Evolutionary conservation across 1,284 basidiomycete genomes (phyloP).

Genomic region (Caloboletus inedulis): DNA sequence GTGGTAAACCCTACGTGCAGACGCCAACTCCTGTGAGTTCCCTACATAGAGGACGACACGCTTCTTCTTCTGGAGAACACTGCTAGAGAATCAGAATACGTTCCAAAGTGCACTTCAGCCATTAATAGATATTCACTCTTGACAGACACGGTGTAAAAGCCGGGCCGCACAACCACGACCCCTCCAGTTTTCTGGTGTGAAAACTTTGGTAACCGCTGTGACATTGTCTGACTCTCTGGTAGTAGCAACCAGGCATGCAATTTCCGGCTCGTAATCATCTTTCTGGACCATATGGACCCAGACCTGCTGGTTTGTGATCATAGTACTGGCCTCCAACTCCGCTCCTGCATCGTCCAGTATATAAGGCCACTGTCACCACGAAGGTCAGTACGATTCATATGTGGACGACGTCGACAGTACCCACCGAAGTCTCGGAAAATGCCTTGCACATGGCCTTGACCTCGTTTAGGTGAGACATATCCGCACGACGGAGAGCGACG

Average conservation of each 20-base stretch:
- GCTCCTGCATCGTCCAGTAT: conserved; percentile 44
- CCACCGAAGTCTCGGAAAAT: conserved; percentile 59
- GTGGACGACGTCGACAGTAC: conserved; percentile 23
- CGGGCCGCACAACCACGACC: conserved; percentile 43
- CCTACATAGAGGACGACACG: too few relatives aligned
- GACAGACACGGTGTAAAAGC: conserved; percentile 42
- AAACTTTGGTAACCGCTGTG: conserved; percentile 51
- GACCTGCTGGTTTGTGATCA: conserved; percentile 48
- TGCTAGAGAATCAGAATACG: too few relatives aligned
- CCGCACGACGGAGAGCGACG: conserved; percentile 45
- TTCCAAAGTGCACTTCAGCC: too few relatives aligned
- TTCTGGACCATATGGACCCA: conserved; percentile 57
- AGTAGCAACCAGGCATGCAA: conserved; percentile 63
- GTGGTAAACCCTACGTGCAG: too few relatives aligned
- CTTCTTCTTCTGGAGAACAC: too few relatives aligned
- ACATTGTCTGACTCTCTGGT: conserved; percentile 43
- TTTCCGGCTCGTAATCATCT: conserved; percentile 25
- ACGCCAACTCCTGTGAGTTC: too few relatives aligned
- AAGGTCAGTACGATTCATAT: background rate
- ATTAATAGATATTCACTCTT: conserved; percentile 27
- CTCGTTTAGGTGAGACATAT: conserved; percentile 37
- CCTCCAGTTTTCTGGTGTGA: conserved; percentile 41
- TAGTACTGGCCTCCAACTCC: conserved; percentile 44
- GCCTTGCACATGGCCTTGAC: conserved; percentile 49
- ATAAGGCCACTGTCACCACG: conserved; percentile 59